phyloP scores from a whole-genome alignment of 805 yeast genomes.

The Candida nonsorbophila region DNA sequence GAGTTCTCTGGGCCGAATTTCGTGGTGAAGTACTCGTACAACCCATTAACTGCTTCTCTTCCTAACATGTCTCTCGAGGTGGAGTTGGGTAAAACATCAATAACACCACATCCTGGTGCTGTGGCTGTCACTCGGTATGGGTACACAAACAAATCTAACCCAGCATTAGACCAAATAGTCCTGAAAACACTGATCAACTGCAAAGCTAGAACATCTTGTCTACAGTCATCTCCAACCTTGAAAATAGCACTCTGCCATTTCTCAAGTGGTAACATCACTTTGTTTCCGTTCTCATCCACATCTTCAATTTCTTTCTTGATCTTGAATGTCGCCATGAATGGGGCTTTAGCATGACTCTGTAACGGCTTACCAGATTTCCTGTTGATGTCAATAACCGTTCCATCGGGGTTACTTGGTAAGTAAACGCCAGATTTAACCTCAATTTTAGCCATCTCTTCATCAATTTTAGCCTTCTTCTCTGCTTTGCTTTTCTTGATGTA shows the following conservation, averaged over 20 bases:
- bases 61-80: slow-evolving; percentile 98
- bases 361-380: slow-evolving; percentile 89
- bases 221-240: slow-evolving; percentile 98
- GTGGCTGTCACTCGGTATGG: slow-evolving; percentile 97
- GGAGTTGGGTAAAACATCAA: slow-evolving; percentile 94
- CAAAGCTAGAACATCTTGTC: slow-evolving; percentile 93
- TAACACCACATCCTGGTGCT: slow-evolving; percentile 98
- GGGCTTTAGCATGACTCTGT: slow-evolving; percentile 98
- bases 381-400: slow-evolving; percentile 86
- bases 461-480: slow-evolving; percentile 93
- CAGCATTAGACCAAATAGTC: slow-evolving; percentile 82
- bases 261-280: slow-evolving; percentile 41
- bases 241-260: slow-evolving; percentile 94
- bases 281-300: slow-evolving; percentile 33
- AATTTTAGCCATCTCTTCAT: slow-evolving; percentile 78
- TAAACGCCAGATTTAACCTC: slow-evolving; percentile 58
- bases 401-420: slow-evolving; percentile 95
- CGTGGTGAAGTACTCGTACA: slow-evolving; percentile 84
- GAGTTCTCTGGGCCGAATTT: slow-evolving; percentile 95
- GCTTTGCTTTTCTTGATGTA: slow-evolving; percentile 91
- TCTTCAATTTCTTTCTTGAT: slow-evolving; percentile 56
- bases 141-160: slow-evolving; percentile 84
- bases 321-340: slow-evolving; percentile 93
- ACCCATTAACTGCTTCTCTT: slow-evolving; percentile 96
- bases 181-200: slow-evolving; percentile 90